Evolutionary conservation across 768 basidiomycete genomes (phyloP), one percentile per base, ranked within the genome.

Genomic region (Pisolithus microcarpus): DNA sequence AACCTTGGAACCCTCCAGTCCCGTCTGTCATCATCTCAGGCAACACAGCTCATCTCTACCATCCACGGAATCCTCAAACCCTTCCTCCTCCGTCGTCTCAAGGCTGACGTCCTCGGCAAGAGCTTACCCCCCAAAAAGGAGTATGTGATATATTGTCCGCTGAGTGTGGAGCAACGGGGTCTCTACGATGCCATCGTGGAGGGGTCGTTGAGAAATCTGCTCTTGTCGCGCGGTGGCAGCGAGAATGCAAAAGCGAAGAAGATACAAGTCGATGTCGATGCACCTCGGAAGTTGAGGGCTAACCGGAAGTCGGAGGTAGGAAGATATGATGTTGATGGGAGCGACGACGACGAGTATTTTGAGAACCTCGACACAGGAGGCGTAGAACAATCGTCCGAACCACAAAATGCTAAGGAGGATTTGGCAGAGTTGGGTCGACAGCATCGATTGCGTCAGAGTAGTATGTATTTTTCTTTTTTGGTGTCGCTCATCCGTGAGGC

Each of bases 41-140:
- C 84, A 1, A 68, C 78, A 0, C 73, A 80, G 38, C 77, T 95
- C 57, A 85, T 96, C 52, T 74, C 79, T 26, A 79, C 86, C 0
- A 78, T 97, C 0, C 93, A 96, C 64, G 80, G 81, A 2, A 94
- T 99, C 60, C 80, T 99, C 45, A 92, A 93, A 58, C 96, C 96
- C 1, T 99, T 98, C 76, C 78, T 98, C 26, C 76, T 98, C 0
- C 82, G 96, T 10, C 81, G 96, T 10, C 75, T 97, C 51, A 98
- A 98, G 67, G 82, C 73, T 6, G 96, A 99, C 58, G 95, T 98
- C 8, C 78, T 80, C 52, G 76, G 78, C 50, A 62, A 51, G 8
- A 71, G 77, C 23, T 72, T 98, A 4, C 96, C 96, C 0, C 88
- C 88, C 3, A 92, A 91, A 71, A 93, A 93, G 66, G 91, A 93